These are phyloP conservation scores for Blastocystis sp. DNA, from an alignment of 352 stramenopile genomes.

Conservation along the genomic window DNA sequence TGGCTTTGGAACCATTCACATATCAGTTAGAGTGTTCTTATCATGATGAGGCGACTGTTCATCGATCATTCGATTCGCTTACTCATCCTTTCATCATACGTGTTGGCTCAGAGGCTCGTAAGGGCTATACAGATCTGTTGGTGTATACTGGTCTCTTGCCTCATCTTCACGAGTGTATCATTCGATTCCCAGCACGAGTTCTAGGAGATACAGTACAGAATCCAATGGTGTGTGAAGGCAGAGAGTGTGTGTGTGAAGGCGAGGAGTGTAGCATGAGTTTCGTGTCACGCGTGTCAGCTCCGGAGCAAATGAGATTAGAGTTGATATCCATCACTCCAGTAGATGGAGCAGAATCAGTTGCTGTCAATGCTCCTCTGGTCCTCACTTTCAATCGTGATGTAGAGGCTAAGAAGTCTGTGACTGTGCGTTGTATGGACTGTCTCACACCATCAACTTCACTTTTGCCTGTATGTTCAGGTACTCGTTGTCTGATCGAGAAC, in stretches of 20 bases:
- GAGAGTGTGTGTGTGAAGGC: no score
- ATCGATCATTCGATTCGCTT: neutral
- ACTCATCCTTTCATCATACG: neutral
- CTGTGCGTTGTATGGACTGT: slow-evolving; percentile 41
- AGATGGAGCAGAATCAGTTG: slow-evolving; percentile 28
- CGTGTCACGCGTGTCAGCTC: neutral
- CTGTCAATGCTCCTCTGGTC: neutral
- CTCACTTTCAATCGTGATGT: slow-evolving; percentile 24
- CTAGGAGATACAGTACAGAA: neutral
- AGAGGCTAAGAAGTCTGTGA: neutral
- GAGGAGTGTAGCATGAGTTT: neutral
- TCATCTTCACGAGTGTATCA: slow-evolving; percentile 9
- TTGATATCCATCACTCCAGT: neutral
- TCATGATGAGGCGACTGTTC: neutral
- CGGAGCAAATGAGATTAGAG: neutral
- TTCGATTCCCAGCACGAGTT: neutral
- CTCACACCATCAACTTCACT: neutral
- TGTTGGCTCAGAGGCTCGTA: neutral
- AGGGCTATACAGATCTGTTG: neutral
- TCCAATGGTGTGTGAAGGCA: neutral
- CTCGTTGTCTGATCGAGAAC: slow-evolving; percentile 26
- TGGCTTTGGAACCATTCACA: neutral
- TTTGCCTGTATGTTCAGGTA: neutral
- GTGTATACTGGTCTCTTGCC: neutral
- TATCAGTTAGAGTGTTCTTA: neutral